Conservation (phyloP, 768 basidiomycete species). For the Tylopilus balloui region DNA sequence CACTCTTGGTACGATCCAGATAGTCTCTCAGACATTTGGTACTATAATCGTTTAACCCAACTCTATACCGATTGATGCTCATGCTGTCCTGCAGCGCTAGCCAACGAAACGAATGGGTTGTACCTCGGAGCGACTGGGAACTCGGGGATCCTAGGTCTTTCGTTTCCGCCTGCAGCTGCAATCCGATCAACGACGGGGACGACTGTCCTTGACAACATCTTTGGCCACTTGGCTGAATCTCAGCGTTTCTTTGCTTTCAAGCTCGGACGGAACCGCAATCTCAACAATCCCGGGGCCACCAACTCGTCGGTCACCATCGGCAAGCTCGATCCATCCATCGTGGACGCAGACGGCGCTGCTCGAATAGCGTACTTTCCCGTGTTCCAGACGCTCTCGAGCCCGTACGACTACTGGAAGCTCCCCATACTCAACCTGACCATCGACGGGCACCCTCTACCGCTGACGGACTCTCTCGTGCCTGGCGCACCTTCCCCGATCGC, state of each 20-base stretch:
- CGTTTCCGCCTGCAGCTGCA: slow-evolving; percentile 45
- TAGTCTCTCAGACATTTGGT: slow-evolving; percentile 49
- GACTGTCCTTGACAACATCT: slow-evolving; percentile 46
- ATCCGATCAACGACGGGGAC: slow-evolving; percentile 42
- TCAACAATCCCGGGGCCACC: slow-evolving; percentile 12
- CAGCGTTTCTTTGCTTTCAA: slow-evolving; percentile 48
- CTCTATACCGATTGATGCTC: not conserved
- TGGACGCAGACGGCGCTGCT: slow-evolving; percentile 25
- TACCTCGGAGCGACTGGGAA: slow-evolving; percentile 43
- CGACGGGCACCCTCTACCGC: slow-evolving; percentile 36
- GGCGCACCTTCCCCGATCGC: slow-evolving; percentile 44
- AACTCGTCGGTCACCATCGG: slow-evolving; percentile 52
- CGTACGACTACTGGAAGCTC: slow-evolving; percentile 58
- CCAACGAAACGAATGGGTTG: slow-evolving; percentile 40
- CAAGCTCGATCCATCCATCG: slow-evolving; percentile 36
- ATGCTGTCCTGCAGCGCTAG: slow-evolving; percentile 36
- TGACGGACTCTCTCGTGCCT: slow-evolving; percentile 44
- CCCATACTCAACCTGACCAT: slow-evolving; percentile 44
- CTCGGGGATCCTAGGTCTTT: slow-evolving; percentile 54
- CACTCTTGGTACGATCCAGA: slow-evolving; percentile 40
- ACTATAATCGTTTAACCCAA: slow-evolving; percentile 1
- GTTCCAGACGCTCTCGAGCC: slow-evolving; percentile 30
- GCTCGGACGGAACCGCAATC: slow-evolving; percentile 36
- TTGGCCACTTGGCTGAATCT: slow-evolving; percentile 37
- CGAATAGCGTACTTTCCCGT: slow-evolving; percentile 39